Conservation (phyloP, 306 rosid genomes). For the Castanea sativa region DNA sequence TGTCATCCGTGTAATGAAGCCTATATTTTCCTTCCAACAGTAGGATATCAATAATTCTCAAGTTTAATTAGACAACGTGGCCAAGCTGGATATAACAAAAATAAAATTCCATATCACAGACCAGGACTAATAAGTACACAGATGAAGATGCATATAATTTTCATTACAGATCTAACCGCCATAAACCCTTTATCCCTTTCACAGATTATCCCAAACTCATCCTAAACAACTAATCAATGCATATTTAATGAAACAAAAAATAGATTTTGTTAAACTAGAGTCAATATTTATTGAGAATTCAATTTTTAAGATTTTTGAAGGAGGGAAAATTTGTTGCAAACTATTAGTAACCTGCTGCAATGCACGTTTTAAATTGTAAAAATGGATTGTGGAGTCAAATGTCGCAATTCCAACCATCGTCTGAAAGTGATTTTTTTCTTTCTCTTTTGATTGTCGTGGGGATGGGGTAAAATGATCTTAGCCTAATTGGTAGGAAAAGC, state of each 20-base stretch:
- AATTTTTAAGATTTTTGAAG: neutral
- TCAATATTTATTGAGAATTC: neutral
- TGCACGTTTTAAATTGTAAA: conserved; percentile 91
- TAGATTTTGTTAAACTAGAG: neutral
- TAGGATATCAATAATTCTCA: neutral
- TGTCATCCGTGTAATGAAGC: neutral
- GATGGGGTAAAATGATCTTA: too few species aligned
- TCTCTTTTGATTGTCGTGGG: too few species aligned
- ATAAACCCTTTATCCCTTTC: neutral
- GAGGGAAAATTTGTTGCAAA: neutral
- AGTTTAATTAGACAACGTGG: neutral
- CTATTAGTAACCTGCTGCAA: conserved; percentile 72
- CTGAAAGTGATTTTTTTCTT: conserved; percentile 1
- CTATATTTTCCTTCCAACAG: neutral
- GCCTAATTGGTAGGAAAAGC: too few species aligned
- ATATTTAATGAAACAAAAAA: neutral
- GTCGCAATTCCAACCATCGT: conserved; percentile 90
- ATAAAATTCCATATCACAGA: neutral
- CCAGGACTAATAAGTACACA: neutral
- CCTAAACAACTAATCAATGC: neutral
- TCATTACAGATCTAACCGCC: neutral
- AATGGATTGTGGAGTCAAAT: conserved; percentile 92
- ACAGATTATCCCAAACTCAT: neutral
- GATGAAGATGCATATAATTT: neutral
- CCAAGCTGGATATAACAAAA: neutral